phyloP scores from a whole-genome alignment of 768 basidiomycete species.

The Psilocybe cubensis region DNA sequence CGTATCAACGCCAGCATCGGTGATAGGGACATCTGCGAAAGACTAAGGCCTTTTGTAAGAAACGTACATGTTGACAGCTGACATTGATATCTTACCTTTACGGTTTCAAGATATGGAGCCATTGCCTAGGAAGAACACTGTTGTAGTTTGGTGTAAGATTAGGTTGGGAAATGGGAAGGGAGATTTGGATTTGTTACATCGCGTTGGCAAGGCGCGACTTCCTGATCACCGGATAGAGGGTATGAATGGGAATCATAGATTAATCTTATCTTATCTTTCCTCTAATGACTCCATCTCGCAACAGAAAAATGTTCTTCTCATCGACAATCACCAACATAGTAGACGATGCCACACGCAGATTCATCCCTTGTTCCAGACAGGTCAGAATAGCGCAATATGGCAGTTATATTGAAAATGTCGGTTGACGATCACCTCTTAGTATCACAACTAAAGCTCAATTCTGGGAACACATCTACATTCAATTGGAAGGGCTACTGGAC shows the following conservation, averaged over 20 bases:
- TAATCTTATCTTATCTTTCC: conserved; percentile 32
- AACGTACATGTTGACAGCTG: not conserved
- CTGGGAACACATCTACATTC: conserved; percentile 74
- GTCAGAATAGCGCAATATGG: conserved; percentile 24
- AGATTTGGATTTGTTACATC: not conserved
- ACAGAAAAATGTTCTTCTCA: too few species aligned
- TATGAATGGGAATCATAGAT: not conserved
- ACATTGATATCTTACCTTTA: conserved; percentile 52
- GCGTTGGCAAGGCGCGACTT: not conserved
- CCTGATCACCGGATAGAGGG: not conserved
- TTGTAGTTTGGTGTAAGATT: not conserved
- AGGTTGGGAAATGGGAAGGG: conserved; percentile 5
- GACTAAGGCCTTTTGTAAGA: conserved; percentile 57
- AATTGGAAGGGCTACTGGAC: conserved; percentile 64
- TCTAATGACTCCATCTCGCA: not conserved
- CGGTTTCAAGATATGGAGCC: conserved; percentile 77
- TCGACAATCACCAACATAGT: too few species aligned
- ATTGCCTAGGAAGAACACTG: conserved; percentile 35
- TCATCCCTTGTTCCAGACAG: conserved; percentile 68
- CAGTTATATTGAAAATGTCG: not conserved
- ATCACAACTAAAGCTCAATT: conserved; percentile 78
- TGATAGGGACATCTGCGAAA: conserved; percentile 89
- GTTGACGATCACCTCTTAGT: conserved; percentile 27
- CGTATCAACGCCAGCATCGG: conserved; percentile 89
- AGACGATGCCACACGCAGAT: conserved; percentile 83